These are phyloP conservation scores for Metroxylon sagu DNA, from an alignment of 176 grass and related monocot genomes.

Conservation along the genomic window DNA sequence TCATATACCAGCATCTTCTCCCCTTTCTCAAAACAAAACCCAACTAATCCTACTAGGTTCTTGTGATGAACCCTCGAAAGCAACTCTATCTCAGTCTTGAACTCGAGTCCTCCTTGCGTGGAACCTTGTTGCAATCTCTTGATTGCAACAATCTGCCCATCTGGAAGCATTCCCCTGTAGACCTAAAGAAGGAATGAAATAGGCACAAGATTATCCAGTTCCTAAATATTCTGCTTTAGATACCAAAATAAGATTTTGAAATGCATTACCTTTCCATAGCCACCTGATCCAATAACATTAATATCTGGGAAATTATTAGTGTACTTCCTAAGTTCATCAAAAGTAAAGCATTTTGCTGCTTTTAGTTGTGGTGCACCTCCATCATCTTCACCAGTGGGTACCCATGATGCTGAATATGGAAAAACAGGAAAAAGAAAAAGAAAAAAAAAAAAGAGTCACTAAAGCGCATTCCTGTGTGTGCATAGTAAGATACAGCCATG, in stretches of 20 bases:
- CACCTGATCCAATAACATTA: constrained; percentile 64
- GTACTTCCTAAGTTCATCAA: constrained; percentile 61
- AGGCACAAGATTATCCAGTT: background rate
- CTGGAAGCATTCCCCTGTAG: constrained; percentile 61
- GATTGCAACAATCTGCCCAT: constrained; percentile 62
- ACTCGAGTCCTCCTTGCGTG: constrained; percentile 70
- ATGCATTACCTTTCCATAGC: constrained; percentile 60
- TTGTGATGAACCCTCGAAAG: constrained; percentile 86
- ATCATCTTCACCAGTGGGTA: constrained; percentile 43
- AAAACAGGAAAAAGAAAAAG: background rate
- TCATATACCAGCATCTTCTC: constrained; percentile 86
- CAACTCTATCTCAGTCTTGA: constrained; percentile 94
- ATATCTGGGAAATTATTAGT: constrained; percentile 71
- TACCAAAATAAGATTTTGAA: background rate
- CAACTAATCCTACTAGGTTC: constrained; percentile 71
- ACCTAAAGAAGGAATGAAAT: constrained; percentile 26
- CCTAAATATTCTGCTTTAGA: background rate
- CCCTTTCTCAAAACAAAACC: constrained; percentile 84
- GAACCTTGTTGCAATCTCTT: constrained; percentile 80
- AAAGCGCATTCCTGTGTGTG: background rate
- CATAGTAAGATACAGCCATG: too few relatives aligned
- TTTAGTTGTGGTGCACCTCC: constrained; percentile 57
- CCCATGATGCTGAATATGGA: constrained; percentile 58
- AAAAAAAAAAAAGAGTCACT: background rate
- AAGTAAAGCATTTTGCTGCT: constrained; percentile 45